Evolutionary conservation across 2,329 filamentous ascomycete genomes (phyloP).

Genomic region (Xylaria multiplex): DNA sequence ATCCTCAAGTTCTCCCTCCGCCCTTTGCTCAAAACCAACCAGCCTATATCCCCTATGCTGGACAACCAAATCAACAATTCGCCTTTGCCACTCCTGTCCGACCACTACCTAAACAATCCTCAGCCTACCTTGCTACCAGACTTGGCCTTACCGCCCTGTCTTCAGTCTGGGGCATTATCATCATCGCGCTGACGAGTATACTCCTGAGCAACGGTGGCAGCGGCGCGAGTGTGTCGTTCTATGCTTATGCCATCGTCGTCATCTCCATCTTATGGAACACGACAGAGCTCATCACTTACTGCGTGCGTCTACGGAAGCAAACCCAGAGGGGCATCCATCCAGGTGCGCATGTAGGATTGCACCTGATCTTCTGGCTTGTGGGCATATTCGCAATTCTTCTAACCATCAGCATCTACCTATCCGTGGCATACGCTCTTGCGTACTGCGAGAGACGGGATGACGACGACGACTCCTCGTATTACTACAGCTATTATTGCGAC

Average conservation of each 20-base stretch:
- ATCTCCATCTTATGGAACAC: slow-evolving; percentile 45
- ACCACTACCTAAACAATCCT: slow-evolving; percentile 40
- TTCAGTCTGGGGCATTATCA: slow-evolving; percentile 40
- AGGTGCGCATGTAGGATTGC: slow-evolving; percentile 46
- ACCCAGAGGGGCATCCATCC: slow-evolving; percentile 47
- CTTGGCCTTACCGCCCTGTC: slow-evolving; percentile 42
- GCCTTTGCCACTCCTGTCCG: slow-evolving; percentile 41
- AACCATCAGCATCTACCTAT: slow-evolving; percentile 27
- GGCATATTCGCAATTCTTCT: slow-evolving; percentile 42
- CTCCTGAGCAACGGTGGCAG: slow-evolving; percentile 34
- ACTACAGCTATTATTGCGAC: slow-evolving; percentile 38
- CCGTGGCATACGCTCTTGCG: not conserved
- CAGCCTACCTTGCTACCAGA: slow-evolving; percentile 41
- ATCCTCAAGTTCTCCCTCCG: slow-evolving; percentile 36
- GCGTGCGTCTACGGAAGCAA: slow-evolving; percentile 40
- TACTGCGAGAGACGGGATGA: slow-evolving; percentile 29
- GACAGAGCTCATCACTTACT: slow-evolving; percentile 47
- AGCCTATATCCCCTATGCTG: slow-evolving; percentile 36
- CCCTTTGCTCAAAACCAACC: slow-evolving; percentile 37
- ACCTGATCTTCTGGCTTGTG: slow-evolving; percentile 46
- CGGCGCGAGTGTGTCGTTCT: slow-evolving; percentile 28
- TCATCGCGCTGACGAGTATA: slow-evolving; percentile 42
- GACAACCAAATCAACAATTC: slow-evolving; percentile 37
- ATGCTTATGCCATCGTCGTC: slow-evolving; percentile 41
- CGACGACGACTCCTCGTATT: slow-evolving; percentile 15